Percentiles rank a stretch among this genome's conserved stretches.
phyloP scores from a whole-genome alignment of 176 grass and related monocot genomes.

The Neostapfia colusana region DNA sequence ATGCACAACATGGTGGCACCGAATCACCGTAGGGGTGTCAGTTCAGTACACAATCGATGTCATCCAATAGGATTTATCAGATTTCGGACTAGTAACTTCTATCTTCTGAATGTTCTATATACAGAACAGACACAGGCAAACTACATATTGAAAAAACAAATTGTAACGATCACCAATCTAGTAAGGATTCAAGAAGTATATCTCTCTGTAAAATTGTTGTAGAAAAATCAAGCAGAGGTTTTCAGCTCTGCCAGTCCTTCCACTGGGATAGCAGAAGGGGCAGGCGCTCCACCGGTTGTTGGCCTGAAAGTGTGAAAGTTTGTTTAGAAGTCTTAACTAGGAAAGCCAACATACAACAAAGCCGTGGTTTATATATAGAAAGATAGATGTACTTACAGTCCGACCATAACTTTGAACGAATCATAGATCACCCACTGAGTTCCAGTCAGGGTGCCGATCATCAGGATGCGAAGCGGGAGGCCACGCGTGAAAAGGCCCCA shows the following conservation, averaged over 20 bases:
- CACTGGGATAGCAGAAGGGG: slow-evolving; percentile 39
- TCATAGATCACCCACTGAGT: slow-evolving; percentile 89
- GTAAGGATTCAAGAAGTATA: background rate
- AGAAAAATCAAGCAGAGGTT: slow-evolving; percentile 40
- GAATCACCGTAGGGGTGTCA: background rate
- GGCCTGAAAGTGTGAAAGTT: slow-evolving; percentile 51
- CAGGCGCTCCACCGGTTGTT: slow-evolving; percentile 67
- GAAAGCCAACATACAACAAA: background rate
- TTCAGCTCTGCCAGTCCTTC: slow-evolving; percentile 32
- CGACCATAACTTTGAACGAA: slow-evolving; percentile 84
- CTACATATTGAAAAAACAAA: background rate
- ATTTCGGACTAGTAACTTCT: background rate
- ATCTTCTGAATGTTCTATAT: background rate
- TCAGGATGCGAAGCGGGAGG: slow-evolving; percentile 81
- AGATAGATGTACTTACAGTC: slow-evolving; percentile 58
- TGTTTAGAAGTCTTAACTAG: slow-evolving; percentile 10
- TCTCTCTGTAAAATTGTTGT: background rate
- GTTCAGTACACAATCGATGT: background rate
- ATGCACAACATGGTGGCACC: background rate
- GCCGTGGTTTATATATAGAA: background rate
- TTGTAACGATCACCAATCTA: slow-evolving; percentile 8
- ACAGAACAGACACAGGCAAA: background rate
- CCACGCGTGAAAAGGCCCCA: slow-evolving; percentile 74
- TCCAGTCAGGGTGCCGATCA: slow-evolving; percentile 83
- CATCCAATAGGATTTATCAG: background rate